Percentiles rank a stretch among this genome's conserved stretches.
These are phyloP conservation scores for Ilyonectria sp. DNA, from an alignment of 2,329 filamentous ascomycete species.

Conservation along the genomic window DNA sequence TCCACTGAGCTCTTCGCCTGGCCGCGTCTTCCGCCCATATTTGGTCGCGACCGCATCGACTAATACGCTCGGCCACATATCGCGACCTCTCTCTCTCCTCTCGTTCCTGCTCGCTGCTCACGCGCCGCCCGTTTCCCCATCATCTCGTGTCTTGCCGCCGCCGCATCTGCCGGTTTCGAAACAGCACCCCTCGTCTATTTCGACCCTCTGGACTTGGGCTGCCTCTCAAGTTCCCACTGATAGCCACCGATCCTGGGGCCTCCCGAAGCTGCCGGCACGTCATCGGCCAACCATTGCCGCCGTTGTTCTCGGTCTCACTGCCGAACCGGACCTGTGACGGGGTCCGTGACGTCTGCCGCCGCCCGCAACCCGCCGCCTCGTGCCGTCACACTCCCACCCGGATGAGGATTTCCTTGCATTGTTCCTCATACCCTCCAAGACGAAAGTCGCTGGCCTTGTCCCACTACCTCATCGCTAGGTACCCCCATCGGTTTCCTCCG, in stretches of 20 bases:
- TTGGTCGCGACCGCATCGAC: constrained; percentile 34
- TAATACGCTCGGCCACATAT: constrained; percentile 39
- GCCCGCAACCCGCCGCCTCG: constrained; percentile 25
- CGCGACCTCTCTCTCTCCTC: constrained; percentile 37
- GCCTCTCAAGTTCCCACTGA: constrained; percentile 18
- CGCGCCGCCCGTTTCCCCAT: constrained; percentile 34
- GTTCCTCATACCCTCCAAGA: constrained; percentile 14
- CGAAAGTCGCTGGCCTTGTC: constrained; percentile 27
- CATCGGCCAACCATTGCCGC: constrained; percentile 20
- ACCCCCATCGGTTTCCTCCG: constrained; percentile 35
- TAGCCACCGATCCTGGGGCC: constrained; percentile 29
- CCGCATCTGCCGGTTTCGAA: background rate
- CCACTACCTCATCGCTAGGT: constrained; percentile 35
- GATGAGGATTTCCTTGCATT: constrained; percentile 26
- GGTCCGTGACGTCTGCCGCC: constrained; percentile 35
- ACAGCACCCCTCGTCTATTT: background rate
- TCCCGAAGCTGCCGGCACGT: constrained; percentile 29
- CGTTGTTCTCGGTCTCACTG: constrained; percentile 36
- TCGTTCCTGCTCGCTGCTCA: constrained; percentile 14
- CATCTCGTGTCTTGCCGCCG: constrained; percentile 29
- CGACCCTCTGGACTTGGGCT: background rate
- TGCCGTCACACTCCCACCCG: constrained; percentile 19
- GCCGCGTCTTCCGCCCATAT: constrained; percentile 26
- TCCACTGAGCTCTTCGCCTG: constrained; percentile 22
- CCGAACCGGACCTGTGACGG: constrained; percentile 39